Percentiles rank a stretch among this genome's conserved stretches.
These are phyloP conservation scores for Sphaerulina populicola DNA, from an alignment of 2,329 filamentous ascomycete species.

Conservation along the genomic window DNA sequence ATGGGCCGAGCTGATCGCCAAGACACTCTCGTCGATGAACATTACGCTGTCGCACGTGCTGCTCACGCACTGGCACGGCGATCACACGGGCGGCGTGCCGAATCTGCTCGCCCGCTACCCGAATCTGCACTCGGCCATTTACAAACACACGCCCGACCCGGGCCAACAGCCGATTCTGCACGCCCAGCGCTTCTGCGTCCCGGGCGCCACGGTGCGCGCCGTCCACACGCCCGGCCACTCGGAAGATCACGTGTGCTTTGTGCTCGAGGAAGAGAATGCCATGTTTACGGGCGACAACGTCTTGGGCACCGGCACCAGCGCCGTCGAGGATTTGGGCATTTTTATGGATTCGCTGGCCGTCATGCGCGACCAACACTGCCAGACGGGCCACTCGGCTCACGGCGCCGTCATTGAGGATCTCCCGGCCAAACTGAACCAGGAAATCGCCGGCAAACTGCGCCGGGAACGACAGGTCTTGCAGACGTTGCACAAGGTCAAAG, in stretches of 20 bases:
- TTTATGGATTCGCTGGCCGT: constrained; percentile 34
- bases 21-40: constrained; percentile 25
- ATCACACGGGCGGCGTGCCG: constrained; percentile 39
- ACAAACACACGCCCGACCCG: constrained; percentile 33
- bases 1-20: constrained; percentile 33
- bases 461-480: constrained; percentile 38
- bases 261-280: constrained; percentile 33
- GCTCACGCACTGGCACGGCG: constrained; percentile 41
- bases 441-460: constrained; percentile 34
- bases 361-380: constrained; percentile 34
- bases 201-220: constrained; percentile 37
- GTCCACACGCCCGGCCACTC: constrained; percentile 32
- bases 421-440: constrained; percentile 33
- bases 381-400: constrained; percentile 41
- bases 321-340: constrained; percentile 34
- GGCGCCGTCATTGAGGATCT: constrained; percentile 37
- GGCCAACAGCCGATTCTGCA: constrained; percentile 33
- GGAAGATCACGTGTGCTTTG: constrained; percentile 32
- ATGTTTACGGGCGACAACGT: constrained; percentile 37
- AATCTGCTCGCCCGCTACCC: constrained; percentile 34
- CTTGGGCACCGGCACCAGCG: constrained; percentile 36
- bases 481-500: constrained; percentile 26
- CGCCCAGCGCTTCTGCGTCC: constrained; percentile 33
- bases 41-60: constrained; percentile 38
- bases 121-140: constrained; percentile 27